Percentiles rank a stretch among this genome's conserved stretches.
phyloP scores from a whole-genome alignment of 2,329 filamentous ascomycete genomes.

The Metarhizium rileyi region DNA sequence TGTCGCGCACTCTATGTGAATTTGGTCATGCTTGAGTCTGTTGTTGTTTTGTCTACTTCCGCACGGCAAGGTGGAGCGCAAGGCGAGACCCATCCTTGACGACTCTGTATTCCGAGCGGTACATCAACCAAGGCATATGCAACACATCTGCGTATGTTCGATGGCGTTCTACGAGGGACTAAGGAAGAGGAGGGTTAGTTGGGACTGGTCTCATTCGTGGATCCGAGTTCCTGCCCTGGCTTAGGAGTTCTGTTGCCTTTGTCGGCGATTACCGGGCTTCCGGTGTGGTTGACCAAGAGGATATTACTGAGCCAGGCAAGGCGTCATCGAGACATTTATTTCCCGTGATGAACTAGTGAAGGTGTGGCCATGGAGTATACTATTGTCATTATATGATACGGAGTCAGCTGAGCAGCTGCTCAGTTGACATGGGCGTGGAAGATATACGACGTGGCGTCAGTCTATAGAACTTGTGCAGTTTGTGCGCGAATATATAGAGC shows the following conservation, averaged over 20 bases:
- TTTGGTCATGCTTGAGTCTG: background rate
- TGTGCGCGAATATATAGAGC: too few relatives aligned
- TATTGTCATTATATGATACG: background rate
- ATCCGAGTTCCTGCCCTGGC: slow-evolving; percentile 8
- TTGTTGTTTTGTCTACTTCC: slow-evolving; percentile 26
- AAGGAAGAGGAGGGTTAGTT: slow-evolving; percentile 24
- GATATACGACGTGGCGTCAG: too few relatives aligned
- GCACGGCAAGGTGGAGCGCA: slow-evolving; percentile 68
- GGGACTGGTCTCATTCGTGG: slow-evolving; percentile 34
- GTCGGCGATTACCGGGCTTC: background rate
- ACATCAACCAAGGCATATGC: slow-evolving; percentile 32
- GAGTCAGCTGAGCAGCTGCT: background rate
- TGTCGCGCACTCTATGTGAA: too few relatives aligned
- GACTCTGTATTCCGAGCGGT: slow-evolving; percentile 70
- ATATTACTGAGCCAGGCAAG: slow-evolving; percentile 24
- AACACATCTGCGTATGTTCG: slow-evolving; percentile 2
- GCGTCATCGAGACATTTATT: slow-evolving; percentile 32
- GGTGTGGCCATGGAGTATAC: background rate
- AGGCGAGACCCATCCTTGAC: slow-evolving; percentile 65
- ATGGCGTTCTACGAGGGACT: slow-evolving; percentile 15
- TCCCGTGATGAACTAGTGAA: slow-evolving; percentile 4
- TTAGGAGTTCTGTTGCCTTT: slow-evolving; percentile 3
- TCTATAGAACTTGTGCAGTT: too few relatives aligned
- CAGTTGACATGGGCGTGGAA: too few relatives aligned
- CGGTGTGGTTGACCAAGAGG: slow-evolving; percentile 14